phyloP scores from a whole-genome alignment of 2,329 filamentous ascomycete genomes.

The Tolypocladium album region DNA sequence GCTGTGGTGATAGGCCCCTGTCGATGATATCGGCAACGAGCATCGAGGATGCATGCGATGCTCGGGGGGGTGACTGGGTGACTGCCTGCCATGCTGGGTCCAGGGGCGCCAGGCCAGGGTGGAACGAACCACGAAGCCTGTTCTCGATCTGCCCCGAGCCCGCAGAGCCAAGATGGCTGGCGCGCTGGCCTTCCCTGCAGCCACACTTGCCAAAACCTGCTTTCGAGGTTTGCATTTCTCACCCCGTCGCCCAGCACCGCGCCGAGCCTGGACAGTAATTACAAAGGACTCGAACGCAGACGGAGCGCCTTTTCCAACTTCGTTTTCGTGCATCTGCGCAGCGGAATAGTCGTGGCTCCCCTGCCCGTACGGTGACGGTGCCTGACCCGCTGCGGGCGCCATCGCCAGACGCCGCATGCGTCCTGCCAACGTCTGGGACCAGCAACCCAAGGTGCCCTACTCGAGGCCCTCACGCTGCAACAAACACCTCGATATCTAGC shows the following conservation, averaged over 20 bases:
- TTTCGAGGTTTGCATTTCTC: neutral
- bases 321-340: neutral
- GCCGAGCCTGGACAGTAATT: neutral
- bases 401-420: neutral
- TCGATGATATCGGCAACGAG: neutral
- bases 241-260: neutral
- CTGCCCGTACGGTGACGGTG: neutral
- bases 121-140: neutral
- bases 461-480: neutral
- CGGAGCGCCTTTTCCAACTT: neutral
- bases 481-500: neutral
- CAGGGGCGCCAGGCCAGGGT: neutral
- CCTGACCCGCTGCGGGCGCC: neutral
- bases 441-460: too few relatives aligned
- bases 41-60: neutral
- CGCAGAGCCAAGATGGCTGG: neutral
- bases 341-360: neutral
- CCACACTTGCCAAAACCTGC: neutral
- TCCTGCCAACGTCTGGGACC: neutral
- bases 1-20: neutral
- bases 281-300: neutral
- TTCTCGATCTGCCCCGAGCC: constrained; percentile 1
- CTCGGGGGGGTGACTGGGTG: neutral
- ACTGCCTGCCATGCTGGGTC: neutral
- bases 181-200: neutral